Evolutionary conservation across 2,329 filamentous ascomycete genomes (phyloP), one percentile per base, ranked within the genome.

Genomic region (Fonsecaea pedrosoi): DNA sequence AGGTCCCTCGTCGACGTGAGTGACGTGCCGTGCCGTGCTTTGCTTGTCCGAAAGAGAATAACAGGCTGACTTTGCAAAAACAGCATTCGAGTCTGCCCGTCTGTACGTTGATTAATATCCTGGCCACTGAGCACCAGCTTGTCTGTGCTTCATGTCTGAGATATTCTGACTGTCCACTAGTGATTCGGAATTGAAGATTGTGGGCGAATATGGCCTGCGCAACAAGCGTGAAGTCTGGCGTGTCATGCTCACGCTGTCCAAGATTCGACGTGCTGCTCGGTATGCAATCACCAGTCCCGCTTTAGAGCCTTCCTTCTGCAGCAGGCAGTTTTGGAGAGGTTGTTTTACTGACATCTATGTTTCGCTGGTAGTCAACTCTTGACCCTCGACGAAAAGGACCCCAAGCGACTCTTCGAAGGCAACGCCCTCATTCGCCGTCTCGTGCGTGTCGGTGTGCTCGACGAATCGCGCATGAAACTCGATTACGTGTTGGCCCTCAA

Each of bases 151-250:
- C 66, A 98, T 82, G 94, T 97, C 94, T 91, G 87, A 87, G 89
- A 87, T 89, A 86, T 88, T 76, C 82, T 86, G 85, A 91, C 90
- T 91, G 30, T 62, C 35, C 42, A 8, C 38, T 87, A 98, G 95
- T 87, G 95, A 99, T 88, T 92, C 94, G 81, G 95, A 99, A 88
- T 87, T 99, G 85, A 99, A 99, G 92, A 91, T 95, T 85, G 94
- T 99, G 80, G 95, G 95, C 86, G 95, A 99, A 88, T 99, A 96
- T 89, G 95, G 95, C 86, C 92, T 99, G 79, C 92, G 94, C 86
- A 99, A 99, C 89, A 99, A 99, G 93, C 94, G 95, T 88, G 95
- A 99, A 89, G 95, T 99, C 82, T 99, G 95, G 95, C 93, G 95
- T 85, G 95, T 99, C 85, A 90, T 92, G 89, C 91, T 99, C 84